Evolutionary conservation across 371 early-diverging fungal species (phyloP), one percentile per base, ranked within the genome.

Genomic region (Mortierella sp.): DNA sequence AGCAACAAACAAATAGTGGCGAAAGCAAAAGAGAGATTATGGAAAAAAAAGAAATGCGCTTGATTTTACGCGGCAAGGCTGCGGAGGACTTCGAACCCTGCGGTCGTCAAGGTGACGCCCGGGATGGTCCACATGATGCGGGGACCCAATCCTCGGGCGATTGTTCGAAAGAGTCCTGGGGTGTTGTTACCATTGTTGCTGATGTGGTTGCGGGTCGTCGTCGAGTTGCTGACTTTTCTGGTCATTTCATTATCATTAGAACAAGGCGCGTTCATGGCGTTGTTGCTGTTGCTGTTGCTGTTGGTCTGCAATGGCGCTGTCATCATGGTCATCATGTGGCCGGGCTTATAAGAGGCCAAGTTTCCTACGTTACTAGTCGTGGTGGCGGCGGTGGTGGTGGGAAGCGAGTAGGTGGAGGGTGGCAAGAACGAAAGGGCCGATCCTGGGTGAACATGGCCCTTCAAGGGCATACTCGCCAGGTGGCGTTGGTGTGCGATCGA

Each of bases 61-160:
- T 10, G 61, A 61, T 61, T n/a, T 22, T 61, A 61, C 52, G 34
- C 19, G 14, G 77, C 74, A 47, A 74, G 68, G 41, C 39, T 66
- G 19, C 82, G 77, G 14, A 81, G 64, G 48, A 77, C 65, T 45
- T 81, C 82, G 47, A 81, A 81, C 22, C 82, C 82, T 4, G 82
- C 77, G 2, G 82, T 81, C n/a, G 82, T 81, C 58, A 81, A n/a
- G 26, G 82, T 77, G 24, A 81, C 82, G 11, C 82, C 82, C 0
- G 82, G 82, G 14, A 81, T 74, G 1, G 82, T 81, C 82, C 82
- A 81, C n/a, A 77, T 61, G 63, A 81, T 74, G 10, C 82, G 74
- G 11, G 74, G 71, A 7, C 82, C 82, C 5, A 77, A 41, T 26
- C 78, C 71, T 40, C 82, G 70, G 10, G 52, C 65, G 26, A 81